Percentiles rank a stretch among this genome's conserved stretches.
Conservation (phyloP, 257 asterid species). For the Nicotiana tabacum region DNA sequence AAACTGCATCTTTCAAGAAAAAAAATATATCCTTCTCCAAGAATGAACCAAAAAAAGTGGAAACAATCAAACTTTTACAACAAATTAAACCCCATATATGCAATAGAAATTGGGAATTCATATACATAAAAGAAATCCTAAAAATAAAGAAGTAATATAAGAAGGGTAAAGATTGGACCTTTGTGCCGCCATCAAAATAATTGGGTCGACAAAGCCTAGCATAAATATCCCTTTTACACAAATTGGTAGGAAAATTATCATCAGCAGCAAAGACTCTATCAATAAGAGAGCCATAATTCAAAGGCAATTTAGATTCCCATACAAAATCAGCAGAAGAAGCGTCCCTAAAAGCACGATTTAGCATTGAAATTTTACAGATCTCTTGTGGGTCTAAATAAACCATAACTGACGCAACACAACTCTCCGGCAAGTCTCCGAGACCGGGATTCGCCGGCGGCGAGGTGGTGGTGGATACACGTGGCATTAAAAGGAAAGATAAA, state of each 20-base stretch:
- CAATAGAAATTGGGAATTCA: neutral
- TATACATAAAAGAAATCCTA: neutral
- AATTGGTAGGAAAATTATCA: constrained; percentile 14
- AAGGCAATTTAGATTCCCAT: constrained; percentile 78
- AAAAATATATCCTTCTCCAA: neutral
- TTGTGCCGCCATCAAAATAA: constrained; percentile 65
- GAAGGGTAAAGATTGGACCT: constrained; percentile 38
- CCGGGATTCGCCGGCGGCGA: constrained; percentile 24
- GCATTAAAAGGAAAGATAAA: constrained; percentile 26
- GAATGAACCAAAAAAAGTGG: neutral
- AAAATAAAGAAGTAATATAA: neutral
- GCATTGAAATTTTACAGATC: constrained; percentile 69
- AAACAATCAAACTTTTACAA: neutral
- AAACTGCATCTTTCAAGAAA: neutral
- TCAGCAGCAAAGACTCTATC: constrained; percentile 33
- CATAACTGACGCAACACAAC: constrained; percentile 70
- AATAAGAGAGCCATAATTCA: constrained; percentile 55
- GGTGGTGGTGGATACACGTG: neutral
- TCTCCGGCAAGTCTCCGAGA: constrained; percentile 73
- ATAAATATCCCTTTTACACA: constrained; percentile 56
- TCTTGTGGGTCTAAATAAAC: constrained; percentile 64
- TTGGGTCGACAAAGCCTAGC: constrained; percentile 51
- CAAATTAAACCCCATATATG: neutral
- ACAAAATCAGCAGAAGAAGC: constrained; percentile 85
- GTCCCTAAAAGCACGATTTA: constrained; percentile 63